Base-by-base conservation (phyloP, 1,139 yeast genomes). In the Candida sanyaensis region DNA sequence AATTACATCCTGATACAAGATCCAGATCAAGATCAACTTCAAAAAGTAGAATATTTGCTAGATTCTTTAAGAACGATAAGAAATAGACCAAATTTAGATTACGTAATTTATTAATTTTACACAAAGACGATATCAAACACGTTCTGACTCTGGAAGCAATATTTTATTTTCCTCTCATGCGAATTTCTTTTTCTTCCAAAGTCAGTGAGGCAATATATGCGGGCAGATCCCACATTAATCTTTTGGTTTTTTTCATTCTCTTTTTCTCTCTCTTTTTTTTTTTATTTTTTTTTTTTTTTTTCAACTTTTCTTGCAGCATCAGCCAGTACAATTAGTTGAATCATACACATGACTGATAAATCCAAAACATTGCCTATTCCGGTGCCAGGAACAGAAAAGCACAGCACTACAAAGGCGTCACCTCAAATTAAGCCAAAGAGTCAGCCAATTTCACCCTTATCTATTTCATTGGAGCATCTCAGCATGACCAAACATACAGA, bases 401-500 rank as follows among this genome's bases (percentile, higher is more conserved):
- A 37, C 9, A 37, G 23, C 32, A 37, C n/a, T 7, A 8, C 31
- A 10, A 37, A 39, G 21, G n/a, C 34, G 11, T 44, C 26, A 11
- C 32, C 32, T 4, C 24, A 23, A n/a, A 4, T 9, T 11, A 28
- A 39, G 11, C 27, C 37, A 62, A 63, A 45, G 39, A 58, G 54
- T 46, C 68, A 63, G 45, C 72, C 73, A 5, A 61, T 70, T 65
- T 66, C 73, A 1, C 75, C 75, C 8, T 58, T 69, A 40, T 61
- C 64, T 13, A 57, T 63, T 43, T 58, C 69, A 4, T 42, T 50
- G 26, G 41, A 38, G 8, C 41, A 38, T 24, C 24, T 27, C 32
- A 26, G 13, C 21, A 13, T 37, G 33, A 17, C 36, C 6, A 28
- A 17, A 33, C 28, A 11, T 10, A 21, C 52, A 27, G 24, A 55